Percentiles rank a stretch among this genome's conserved stretches.
Evolutionary conservation across 352 stramenopile species (phyloP).

Genomic region (Globisporangium megalacanthum): DNA sequence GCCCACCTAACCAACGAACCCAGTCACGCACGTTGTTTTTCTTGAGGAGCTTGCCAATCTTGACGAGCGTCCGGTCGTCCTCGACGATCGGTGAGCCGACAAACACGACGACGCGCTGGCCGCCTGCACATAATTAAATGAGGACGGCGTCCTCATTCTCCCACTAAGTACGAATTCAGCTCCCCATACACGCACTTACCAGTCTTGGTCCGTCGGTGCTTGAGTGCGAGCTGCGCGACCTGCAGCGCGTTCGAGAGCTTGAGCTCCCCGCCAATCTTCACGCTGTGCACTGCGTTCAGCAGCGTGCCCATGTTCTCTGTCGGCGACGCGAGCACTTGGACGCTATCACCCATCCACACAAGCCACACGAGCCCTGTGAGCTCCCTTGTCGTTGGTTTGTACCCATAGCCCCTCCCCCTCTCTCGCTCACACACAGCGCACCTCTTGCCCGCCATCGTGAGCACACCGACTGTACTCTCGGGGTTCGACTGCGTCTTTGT

Average conservation of each 20-base stretch:
- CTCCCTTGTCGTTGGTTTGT: neutral
- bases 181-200: slow-evolving; percentile 31
- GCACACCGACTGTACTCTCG: slow-evolving; percentile 97
- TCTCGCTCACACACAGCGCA: slow-evolving; percentile 15
- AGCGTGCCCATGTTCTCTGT: slow-evolving; percentile 98
- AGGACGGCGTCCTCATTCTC: too few species aligned
- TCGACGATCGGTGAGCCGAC: slow-evolving; percentile 92
- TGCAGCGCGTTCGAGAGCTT: slow-evolving; percentile 96
- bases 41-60: slow-evolving; percentile 97
- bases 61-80: slow-evolving; percentile 88
- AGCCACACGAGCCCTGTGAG: neutral
- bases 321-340: slow-evolving; percentile 93
- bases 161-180: neutral
- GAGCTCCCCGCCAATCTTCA: slow-evolving; percentile 83
- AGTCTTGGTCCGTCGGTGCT: slow-evolving; percentile 99
- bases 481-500: slow-evolving; percentile 97
- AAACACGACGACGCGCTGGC: slow-evolving; percentile 94
- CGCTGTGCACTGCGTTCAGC: slow-evolving; percentile 90
- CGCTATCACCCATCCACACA: slow-evolving; percentile 29
- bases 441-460: slow-evolving; percentile 92
- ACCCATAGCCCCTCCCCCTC: slow-evolving; percentile 1
- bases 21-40: slow-evolving; percentile 94
- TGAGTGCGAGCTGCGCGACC: slow-evolving; percentile 96
- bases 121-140: slow-evolving; percentile 21
- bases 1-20: too few species aligned